Evolutionary conservation across 352 stramenopile genomes (phyloP).

Genomic region (Phytophthora meadii): DNA sequence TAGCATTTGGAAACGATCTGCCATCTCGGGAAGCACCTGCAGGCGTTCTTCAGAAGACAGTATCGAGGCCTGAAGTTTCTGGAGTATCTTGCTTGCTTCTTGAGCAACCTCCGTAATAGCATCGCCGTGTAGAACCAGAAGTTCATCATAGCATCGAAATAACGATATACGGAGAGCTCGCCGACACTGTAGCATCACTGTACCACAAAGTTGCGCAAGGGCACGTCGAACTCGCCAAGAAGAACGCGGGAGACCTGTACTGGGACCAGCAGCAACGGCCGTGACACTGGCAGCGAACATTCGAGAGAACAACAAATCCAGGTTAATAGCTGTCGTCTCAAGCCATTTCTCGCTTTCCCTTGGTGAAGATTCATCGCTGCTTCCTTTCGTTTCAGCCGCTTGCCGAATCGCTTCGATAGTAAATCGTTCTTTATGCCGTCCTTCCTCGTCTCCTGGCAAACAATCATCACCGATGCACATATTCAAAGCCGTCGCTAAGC

Average conservation of each 20-base stretch:
- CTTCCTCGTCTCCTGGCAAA: slow-evolving; percentile 7
- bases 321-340: slow-evolving; percentile 55
- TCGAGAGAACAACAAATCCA: slow-evolving; percentile 67
- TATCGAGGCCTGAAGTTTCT: slow-evolving; percentile 39
- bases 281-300: slow-evolving; percentile 54
- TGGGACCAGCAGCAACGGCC: slow-evolving; percentile 30
- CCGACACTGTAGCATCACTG: slow-evolving; percentile 63
- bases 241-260: slow-evolving; percentile 39
- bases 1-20: slow-evolving; percentile 74
- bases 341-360: slow-evolving; percentile 58
- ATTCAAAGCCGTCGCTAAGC: slow-evolving; percentile 43
- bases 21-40: slow-evolving; percentile 61
- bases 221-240: slow-evolving; percentile 74
- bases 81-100: slow-evolving; percentile 34
- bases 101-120: slow-evolving; percentile 43
- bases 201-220: slow-evolving; percentile 65
- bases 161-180: slow-evolving; percentile 60
- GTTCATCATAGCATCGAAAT: slow-evolving; percentile 81
- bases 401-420: slow-evolving; percentile 44
- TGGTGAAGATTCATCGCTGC: background rate
- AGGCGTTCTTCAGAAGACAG: slow-evolving; percentile 63
- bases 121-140: slow-evolving; percentile 73
- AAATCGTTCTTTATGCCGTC: slow-evolving; percentile 24
- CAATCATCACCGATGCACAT: slow-evolving; percentile 45
- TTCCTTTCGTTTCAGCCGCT: slow-evolving; percentile 15